These are phyloP conservation scores for Cryptococcus deneoformans DNA, from an alignment of 1,284 basidiomycete species.

Conservation along the genomic window DNA sequence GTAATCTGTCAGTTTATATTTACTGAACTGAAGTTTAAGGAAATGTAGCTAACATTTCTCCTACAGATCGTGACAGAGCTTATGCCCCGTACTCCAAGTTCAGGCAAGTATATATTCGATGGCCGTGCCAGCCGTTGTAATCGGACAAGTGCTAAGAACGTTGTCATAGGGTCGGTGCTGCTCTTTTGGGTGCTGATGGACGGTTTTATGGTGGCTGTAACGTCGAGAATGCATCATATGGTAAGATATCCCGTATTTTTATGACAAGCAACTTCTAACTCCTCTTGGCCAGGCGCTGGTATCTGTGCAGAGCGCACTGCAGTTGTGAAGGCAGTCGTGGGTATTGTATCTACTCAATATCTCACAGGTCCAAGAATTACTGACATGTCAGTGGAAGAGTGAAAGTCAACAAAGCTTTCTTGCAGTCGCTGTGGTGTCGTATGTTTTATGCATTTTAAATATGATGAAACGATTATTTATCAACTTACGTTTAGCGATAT, in stretches of 20 bases:
- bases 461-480: neutral
- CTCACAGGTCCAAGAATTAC: no score
- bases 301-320: slow-evolving; percentile 90
- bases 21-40: neutral
- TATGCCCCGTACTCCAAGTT: slow-evolving; percentile 82
- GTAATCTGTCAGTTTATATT: slow-evolving; percentile 18
- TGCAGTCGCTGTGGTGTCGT: slow-evolving; percentile 73
- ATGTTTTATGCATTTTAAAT: slow-evolving; percentile 28
- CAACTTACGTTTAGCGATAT: slow-evolving; percentile 57
- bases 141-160: neutral
- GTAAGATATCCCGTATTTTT: slow-evolving; percentile 49
- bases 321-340: slow-evolving; percentile 76
- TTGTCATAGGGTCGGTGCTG: slow-evolving; percentile 67
- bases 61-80: slow-evolving; percentile 57
- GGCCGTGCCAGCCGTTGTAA: neutral
- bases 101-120: slow-evolving; percentile 43
- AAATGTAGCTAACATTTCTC: neutral
- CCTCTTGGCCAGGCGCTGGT: slow-evolving; percentile 39
- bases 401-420: slow-evolving; percentile 65
- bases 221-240: slow-evolving; percentile 87
- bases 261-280: neutral
- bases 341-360: slow-evolving; percentile 36
- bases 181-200: slow-evolving; percentile 67
- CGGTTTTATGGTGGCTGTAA: slow-evolving; percentile 77
- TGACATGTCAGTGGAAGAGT: slow-evolving; percentile 56